Conservation (phyloP, 164 flowering plant genomes). For the Berberis thunbergii region DNA sequence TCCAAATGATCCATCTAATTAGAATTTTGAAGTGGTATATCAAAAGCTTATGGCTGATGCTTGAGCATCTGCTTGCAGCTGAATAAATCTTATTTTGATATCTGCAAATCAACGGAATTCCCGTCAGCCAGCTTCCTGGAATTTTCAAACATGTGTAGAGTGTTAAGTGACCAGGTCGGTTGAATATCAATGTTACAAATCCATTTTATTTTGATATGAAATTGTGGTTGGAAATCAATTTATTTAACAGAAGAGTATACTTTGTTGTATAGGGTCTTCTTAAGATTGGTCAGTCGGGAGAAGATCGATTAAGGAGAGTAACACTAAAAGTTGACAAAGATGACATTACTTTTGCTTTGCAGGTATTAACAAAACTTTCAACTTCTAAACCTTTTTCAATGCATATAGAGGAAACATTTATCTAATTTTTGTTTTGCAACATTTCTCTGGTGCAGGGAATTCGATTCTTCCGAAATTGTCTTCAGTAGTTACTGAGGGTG, state of each 20-base stretch:
- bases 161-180: constrained; percentile 79
- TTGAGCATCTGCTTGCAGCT: constrained; percentile 33
- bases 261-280: constrained; percentile 66
- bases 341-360: constrained; percentile 74
- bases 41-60: background rate
- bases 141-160: constrained; percentile 68
- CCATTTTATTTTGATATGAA: background rate
- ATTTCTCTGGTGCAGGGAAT: constrained; percentile 45
- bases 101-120: constrained; percentile 55
- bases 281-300: constrained; percentile 64
- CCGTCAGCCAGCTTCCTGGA: constrained; percentile 64
- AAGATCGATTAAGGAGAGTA: constrained; percentile 58
- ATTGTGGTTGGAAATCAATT: background rate
- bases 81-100: constrained; percentile 57
- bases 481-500: constrained; percentile 21
- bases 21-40: background rate
- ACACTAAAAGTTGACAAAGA: constrained; percentile 66
- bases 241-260: background rate
- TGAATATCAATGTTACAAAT: background rate
- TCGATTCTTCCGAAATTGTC: constrained; percentile 77
- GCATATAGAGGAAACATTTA: too few species aligned
- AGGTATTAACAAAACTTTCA: constrained; percentile 31
- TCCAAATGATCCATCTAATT: background rate
- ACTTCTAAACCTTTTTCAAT: background rate
- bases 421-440: background rate